Percentiles rank a stretch among this genome's conserved stretches.
Conservation (phyloP, 257 asterid genomes). For the Lantana camara region DNA sequence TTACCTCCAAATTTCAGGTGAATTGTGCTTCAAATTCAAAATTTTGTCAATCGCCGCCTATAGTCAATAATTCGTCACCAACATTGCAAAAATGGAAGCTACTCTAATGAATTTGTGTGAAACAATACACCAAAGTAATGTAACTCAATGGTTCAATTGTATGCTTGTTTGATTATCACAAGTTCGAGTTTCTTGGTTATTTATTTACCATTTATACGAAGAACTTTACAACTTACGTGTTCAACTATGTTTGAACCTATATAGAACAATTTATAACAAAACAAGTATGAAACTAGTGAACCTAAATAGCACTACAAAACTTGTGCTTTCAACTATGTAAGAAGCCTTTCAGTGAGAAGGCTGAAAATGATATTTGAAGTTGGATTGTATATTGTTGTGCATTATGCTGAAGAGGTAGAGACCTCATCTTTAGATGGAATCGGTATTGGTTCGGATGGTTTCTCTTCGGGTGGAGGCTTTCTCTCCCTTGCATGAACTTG, state of each 20-base stretch:
- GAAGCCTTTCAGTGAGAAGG: not conserved
- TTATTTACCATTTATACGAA: too few species aligned
- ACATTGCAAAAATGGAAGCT: constrained; percentile 17
- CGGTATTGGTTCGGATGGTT: constrained; percentile 39
- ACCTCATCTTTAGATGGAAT: constrained; percentile 36
- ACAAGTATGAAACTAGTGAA: constrained; percentile 3
- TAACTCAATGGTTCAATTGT: too few species aligned
- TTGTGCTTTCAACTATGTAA: not conserved
- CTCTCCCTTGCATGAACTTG: constrained; percentile 55
- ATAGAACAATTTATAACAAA: too few species aligned
- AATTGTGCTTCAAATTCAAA: not conserved
- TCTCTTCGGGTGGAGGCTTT: constrained; percentile 45
- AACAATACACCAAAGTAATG: too few species aligned
- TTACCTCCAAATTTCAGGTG: not conserved
- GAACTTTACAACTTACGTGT: too few species aligned
- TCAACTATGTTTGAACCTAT: too few species aligned
- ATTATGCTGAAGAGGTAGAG: constrained; percentile 47
- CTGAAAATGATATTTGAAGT: not conserved
- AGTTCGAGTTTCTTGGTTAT: too few species aligned
- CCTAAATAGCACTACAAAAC: constrained; percentile 3
- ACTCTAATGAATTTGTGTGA: too few species aligned
- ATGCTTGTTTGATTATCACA: too few species aligned
- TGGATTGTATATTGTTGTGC: not conserved
- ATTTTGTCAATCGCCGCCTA: not conserved
- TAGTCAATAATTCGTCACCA: constrained; percentile 18